These are phyloP conservation scores for Metschnikowia hibisci DNA, from an alignment of 805 yeast genomes.

Conservation along the genomic window DNA sequence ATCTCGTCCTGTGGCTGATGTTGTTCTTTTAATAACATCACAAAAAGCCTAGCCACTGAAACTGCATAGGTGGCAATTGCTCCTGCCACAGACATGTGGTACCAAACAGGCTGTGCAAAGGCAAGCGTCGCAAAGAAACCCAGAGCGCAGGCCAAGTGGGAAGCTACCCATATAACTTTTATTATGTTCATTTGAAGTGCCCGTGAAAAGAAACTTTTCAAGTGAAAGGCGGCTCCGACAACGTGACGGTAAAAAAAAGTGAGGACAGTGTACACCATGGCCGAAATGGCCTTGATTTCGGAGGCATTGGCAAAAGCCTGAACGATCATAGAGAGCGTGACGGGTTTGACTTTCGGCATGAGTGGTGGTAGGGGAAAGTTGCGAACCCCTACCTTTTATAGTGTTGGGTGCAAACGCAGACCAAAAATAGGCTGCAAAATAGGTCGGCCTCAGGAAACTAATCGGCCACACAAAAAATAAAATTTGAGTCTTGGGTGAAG, in stretches of 20 bases:
- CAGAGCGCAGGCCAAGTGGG: conserved; percentile 12
- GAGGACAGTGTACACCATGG: too few species aligned
- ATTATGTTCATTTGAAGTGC: conserved; percentile 7
- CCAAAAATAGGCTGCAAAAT: background rate
- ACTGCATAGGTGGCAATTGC: conserved; percentile 15
- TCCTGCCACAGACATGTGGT: conserved; percentile 12
- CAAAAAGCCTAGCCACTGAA: conserved; percentile 11
- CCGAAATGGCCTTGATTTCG: conserved; percentile 6
- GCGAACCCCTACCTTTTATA: conserved; percentile 2
- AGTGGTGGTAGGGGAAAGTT: background rate
- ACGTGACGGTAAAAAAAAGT: too few species aligned
- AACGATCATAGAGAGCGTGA: conserved; percentile 14
- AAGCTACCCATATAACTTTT: conserved; percentile 11
- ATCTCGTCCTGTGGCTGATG: conserved; percentile 8
- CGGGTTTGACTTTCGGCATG: conserved; percentile 15
- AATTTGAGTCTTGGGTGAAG: too few species aligned
- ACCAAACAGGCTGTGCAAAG: conserved; percentile 6
- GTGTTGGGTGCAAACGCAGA: conserved; percentile 6
- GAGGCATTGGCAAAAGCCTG: conserved; percentile 11
- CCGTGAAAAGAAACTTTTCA: background rate
- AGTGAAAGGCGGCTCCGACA: background rate
- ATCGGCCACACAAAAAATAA: too few species aligned
- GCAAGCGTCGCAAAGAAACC: conserved; percentile 10
- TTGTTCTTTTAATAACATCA: conserved; percentile 4
- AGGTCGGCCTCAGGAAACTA: too few species aligned